phyloP scores from a whole-genome alignment of 1,284 basidiomycete genomes.

The Somion occarium region DNA sequence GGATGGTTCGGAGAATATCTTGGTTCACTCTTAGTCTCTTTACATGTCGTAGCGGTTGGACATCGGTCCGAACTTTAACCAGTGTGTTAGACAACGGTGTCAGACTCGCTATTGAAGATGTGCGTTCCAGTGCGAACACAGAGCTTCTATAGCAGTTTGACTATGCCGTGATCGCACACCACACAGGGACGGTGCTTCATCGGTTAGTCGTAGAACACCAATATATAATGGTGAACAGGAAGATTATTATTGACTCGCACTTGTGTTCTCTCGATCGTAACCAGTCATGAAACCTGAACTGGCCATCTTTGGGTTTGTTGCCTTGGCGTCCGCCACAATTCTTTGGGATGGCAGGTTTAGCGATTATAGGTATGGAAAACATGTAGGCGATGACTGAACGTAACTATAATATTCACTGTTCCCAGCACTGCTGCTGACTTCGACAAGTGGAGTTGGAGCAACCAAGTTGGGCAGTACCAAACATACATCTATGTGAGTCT shows the following conservation, averaged over 20 bases:
- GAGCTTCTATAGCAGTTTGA: neutral
- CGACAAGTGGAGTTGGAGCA: conserved; percentile 24
- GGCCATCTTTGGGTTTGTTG: neutral
- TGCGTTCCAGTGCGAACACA: neutral
- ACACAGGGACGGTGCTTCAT: conserved; percentile 6
- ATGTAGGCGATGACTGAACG: neutral
- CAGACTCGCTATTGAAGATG: neutral
- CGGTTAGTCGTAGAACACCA: conserved; percentile 2
- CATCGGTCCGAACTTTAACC: conserved; percentile 18
- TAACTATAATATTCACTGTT: too few relatives aligned
- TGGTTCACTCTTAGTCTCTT: neutral
- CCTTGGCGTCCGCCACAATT: conserved; percentile 18
- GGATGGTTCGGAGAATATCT: neutral
- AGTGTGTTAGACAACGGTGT: neutral
- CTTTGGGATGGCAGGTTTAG: conserved; percentile 25
- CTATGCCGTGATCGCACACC: neutral
- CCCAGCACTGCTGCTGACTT: conserved; percentile 21
- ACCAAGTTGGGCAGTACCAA: conserved; percentile 22
- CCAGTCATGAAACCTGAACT: conserved; percentile 15
- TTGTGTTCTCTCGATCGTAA: neutral
- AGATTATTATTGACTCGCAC: too few relatives aligned
- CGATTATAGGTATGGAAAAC: conserved; percentile 19
- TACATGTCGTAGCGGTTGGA: neutral
- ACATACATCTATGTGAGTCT: conserved; percentile 23
- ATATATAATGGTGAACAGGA: neutral